phyloP scores from a whole-genome alignment of 2,329 filamentous ascomycete species.

The Hyphodiscus sp. region DNA sequence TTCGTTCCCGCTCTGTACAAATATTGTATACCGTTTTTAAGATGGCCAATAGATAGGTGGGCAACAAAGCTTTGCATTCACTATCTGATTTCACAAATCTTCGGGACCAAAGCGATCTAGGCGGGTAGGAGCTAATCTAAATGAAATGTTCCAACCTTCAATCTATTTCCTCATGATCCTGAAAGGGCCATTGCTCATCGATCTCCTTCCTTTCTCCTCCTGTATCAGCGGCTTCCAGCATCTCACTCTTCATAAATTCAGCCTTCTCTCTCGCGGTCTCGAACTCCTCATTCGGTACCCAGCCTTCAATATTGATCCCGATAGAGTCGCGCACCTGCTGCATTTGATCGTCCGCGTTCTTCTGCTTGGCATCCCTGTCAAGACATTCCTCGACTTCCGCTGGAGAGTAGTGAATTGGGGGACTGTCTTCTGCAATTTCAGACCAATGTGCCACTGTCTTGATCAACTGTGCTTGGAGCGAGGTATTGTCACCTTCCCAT shows the following conservation, averaged over 20 bases:
- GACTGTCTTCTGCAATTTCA: constrained; percentile 12
- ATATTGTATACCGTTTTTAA: too few species aligned
- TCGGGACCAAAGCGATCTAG: too few species aligned
- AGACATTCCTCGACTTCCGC: constrained; percentile 14
- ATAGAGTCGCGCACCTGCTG: constrained; percentile 15
- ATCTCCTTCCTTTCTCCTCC: constrained; percentile 15
- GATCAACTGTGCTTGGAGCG: constrained; percentile 18
- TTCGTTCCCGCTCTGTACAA: too few species aligned
- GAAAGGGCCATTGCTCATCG: constrained; percentile 14
- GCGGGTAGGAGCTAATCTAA: too few species aligned
- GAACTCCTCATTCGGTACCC: constrained; percentile 15
- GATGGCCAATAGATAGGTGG: too few species aligned
- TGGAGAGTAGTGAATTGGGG: constrained; percentile 12
- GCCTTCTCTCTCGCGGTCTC: constrained; percentile 13
- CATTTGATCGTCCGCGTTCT: constrained; percentile 15
- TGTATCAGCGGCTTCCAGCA: constrained; percentile 14
- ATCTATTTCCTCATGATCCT: constrained; percentile 17
- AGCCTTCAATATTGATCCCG: constrained; percentile 16
- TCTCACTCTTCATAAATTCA: constrained; percentile 13
- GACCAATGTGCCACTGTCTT: constrained; percentile 13
- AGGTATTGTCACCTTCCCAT: constrained; percentile 21
- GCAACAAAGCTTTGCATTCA: too few species aligned
- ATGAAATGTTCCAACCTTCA: too few species aligned
- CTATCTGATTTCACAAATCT: too few species aligned
- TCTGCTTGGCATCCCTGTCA: constrained; percentile 15